Evolutionary conservation across 2,329 filamentous ascomycete genomes (phyloP), one percentile per base, ranked within the genome.

Genomic region (Hypoxylon sp.): DNA sequence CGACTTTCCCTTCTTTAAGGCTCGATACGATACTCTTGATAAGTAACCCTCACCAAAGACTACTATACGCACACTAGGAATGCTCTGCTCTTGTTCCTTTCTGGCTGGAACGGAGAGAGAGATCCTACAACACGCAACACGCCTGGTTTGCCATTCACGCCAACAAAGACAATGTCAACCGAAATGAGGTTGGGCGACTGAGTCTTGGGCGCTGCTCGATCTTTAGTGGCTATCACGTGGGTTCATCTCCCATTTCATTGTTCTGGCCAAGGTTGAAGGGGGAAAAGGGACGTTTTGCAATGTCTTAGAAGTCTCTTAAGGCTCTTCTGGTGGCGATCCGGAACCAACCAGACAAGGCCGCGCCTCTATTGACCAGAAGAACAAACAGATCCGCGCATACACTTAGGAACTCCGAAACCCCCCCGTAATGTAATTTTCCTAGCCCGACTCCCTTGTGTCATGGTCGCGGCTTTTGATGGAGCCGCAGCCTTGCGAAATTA

Each of bases 141-240:
- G 24, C 43, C 40, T 27, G 38, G 40, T 49, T 38, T 38, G 13
- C 45, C 43, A 17, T 26, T 53, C 48, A 15, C 49, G 37, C 60
- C 48, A 68, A 74, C 72, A 75, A 75, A 75, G 72, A 72, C 70
- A 70, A 73, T 74, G 71, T 73, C 69, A 65, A 65, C 72, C 69
- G 68, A 73, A 74, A 67, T 62, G 62, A 67, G 67, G 42, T 57
- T 62, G 68, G 59, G 21, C 49, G n/a, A 59, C 27, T 13, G 18
- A n/a, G 38, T 66, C 29, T 33, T 33, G 15, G 29, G n/a, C 9
- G 9, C 10, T 35, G 31, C n/a, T 35, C n/a, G 31, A 35, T 35
- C 31, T 17, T 17, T 5, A 35, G n/a, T 35, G 31, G 5, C 9
- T 17, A 15, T 35, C 55, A 63, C 60, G 58, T 62, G 57, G 58